Evolutionary conservation across 1,284 basidiomycete genomes (phyloP).

Genomic region (Cerrena zonata): DNA sequence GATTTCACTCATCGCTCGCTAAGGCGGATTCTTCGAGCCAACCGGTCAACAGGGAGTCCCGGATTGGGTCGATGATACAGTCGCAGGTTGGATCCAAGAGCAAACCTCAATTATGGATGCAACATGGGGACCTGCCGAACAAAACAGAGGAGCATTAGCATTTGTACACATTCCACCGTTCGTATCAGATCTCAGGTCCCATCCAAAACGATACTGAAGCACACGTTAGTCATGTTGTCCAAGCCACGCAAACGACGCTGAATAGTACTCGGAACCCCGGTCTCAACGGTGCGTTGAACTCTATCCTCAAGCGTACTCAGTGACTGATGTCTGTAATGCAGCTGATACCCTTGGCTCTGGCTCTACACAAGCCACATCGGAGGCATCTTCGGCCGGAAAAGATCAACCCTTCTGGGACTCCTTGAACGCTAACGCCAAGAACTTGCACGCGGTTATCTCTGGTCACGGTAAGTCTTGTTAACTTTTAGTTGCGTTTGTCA

Average conservation of each 20-base stretch:
- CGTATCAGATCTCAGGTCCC: not conserved
- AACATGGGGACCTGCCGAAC: constrained; percentile 50
- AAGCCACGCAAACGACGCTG: constrained; percentile 43
- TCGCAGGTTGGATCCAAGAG: constrained; percentile 52
- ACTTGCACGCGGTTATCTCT: constrained; percentile 58
- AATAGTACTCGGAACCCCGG: constrained; percentile 52
- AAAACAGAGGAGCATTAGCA: constrained; percentile 45
- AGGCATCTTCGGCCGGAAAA: constrained; percentile 33
- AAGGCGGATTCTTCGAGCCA: constrained; percentile 46
- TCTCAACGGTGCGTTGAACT: constrained; percentile 46
- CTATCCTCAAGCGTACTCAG: not conserved
- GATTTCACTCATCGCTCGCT: not conserved
- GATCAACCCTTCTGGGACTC: constrained; percentile 60
- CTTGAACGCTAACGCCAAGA: constrained; percentile 52
- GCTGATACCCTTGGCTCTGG: constrained; percentile 51
- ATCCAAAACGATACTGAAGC: constrained; percentile 33
- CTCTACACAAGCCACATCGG: constrained; percentile 50
- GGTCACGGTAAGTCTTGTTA: constrained; percentile 48
- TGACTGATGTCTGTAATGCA: constrained; percentile 19
- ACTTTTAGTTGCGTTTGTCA: not conserved
- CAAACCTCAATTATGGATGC: constrained; percentile 49
- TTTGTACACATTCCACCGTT: constrained; percentile 64
- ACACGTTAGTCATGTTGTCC: constrained; percentile 42
- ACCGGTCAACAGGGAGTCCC: constrained; percentile 40
- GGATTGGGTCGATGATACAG: constrained; percentile 63